These are phyloP conservation scores for Acanthochlamys bracteata DNA, from an alignment of 106 monocot genomes.

Conservation along the genomic window DNA sequence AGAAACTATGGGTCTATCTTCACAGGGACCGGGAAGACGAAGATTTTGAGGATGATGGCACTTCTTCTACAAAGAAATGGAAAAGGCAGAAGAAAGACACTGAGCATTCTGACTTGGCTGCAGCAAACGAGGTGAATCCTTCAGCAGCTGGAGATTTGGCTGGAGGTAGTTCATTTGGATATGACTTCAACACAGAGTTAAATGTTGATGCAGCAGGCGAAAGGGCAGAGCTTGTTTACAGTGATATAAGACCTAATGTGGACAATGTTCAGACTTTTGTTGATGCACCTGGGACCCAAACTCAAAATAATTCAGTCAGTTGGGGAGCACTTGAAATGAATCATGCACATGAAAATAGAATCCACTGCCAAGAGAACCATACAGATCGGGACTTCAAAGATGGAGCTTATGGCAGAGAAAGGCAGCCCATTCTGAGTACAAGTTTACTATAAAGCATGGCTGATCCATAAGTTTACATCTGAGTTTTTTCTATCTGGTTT, in stretches of 20 bases:
- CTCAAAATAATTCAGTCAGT: conserved; percentile 18
- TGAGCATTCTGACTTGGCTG: conserved; percentile 31
- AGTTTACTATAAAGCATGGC: conserved; percentile 26
- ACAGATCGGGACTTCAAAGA: conserved; percentile 59
- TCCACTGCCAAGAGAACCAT: conserved; percentile 61
- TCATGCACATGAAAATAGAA: conserved; percentile 28
- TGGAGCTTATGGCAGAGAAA: conserved; percentile 37
- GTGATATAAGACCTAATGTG: conserved; percentile 31
- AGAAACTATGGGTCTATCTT: conserved; percentile 92
- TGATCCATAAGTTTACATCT: no score
- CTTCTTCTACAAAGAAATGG: conserved; percentile 97
- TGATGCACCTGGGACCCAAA: conserved; percentile 12
- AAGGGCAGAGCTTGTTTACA: conserved; percentile 27
- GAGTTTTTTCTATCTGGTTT: no score
- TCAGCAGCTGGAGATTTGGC: conserved; percentile 21
- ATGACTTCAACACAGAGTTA: conserved; percentile 37
- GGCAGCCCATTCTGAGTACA: conserved; percentile 31
- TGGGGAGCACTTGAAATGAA: conserved; percentile 38
- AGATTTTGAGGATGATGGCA: conserved; percentile 99
- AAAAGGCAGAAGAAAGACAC: conserved; percentile 81
- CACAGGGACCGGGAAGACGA: conserved; percentile 92
- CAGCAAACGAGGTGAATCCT: conserved; percentile 25
- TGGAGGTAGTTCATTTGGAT: conserved; percentile 21
- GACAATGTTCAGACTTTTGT: conserved; percentile 37
- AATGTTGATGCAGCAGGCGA: conserved; percentile 25